Percentiles rank a stretch among this genome's conserved stretches.
Conservation (phyloP, 225 moss, liverwort and hornwort genomes). For the Pleurozium schreberi region DNA sequence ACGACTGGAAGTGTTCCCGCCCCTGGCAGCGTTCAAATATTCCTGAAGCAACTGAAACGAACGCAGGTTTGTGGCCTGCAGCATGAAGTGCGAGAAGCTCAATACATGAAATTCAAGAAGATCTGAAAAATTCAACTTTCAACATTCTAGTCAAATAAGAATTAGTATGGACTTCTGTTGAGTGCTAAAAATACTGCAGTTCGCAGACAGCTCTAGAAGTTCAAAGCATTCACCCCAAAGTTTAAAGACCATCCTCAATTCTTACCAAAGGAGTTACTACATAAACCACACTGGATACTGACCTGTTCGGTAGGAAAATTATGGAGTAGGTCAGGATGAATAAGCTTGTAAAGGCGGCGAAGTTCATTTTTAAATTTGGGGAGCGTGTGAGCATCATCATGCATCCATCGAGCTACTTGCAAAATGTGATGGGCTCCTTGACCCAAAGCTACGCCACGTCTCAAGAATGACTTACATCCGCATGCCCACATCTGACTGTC, state of each 20-base stretch:
- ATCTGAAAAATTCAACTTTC: neutral
- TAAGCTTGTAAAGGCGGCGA: conserved; percentile 83
- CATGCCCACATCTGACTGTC: conserved; percentile 66
- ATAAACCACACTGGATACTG: neutral
- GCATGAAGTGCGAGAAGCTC: neutral
- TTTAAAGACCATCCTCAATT: neutral
- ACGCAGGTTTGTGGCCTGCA: conserved; percentile 74
- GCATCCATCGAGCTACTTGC: conserved; percentile 33
- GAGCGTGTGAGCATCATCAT: conserved; percentile 23
- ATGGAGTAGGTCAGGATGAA: conserved; percentile 83
- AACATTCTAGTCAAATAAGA: neutral
- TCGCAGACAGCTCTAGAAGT: neutral
- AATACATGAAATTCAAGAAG: neutral
- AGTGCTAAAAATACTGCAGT: neutral
- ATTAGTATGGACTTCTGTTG: neutral
- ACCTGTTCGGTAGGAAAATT: conserved; percentile 74
- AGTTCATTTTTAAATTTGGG: conserved; percentile 65
- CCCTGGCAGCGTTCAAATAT: conserved; percentile 74
- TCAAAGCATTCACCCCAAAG: neutral
- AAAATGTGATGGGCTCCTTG: conserved; percentile 10
- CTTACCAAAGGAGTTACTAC: neutral
- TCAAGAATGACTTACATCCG: conserved; percentile 38
- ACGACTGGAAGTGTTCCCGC: conserved; percentile 37
- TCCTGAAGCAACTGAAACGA: conserved; percentile 91
- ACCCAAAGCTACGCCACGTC: conserved; percentile 18